Evolutionary conservation across 176 grass and related monocot genomes (phyloP), one percentile per base, ranked within the genome.

Genomic region (Ensete glaucum): DNA sequence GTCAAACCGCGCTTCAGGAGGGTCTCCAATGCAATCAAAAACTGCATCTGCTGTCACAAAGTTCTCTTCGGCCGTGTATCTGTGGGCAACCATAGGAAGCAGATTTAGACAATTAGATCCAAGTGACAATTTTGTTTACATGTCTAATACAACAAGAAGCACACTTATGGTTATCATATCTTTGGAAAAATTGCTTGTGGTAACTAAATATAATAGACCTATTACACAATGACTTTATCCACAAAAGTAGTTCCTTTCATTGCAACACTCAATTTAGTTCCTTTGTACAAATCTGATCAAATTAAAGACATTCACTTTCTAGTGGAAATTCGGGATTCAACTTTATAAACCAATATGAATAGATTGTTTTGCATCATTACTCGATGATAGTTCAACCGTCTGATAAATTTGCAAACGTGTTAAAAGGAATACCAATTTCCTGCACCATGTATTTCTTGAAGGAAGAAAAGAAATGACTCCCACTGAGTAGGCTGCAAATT

Each of bases 21-120:
- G 90, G 76, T 97, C 94, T 54, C 94, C 94, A 20, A 97, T 91
- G 84, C 88, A 93, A 77, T 97, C 90, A 62, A 93, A 93, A 52
- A 93, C 85, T 1, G 94, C 90, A 12, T 97, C 90, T 5, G 94
- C 90, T 9, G 76, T 76, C 50, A 56, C 48, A 12, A 97, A 97
- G 68, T 97, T 85, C 79, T 97, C 94, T 54, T 93, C 90, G 22
- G 88, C 86, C 11, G 94, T 93, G 80, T 97, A 97, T 11, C 94
- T 97, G 53, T 63, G n/a, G 16, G 49, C 23, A 69, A 69, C 9
- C 74, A 79, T 73, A 68, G 6, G 52, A 73, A 78, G 52, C 54
- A 73, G 52, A 72, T 50, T 72, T 34, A 54, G 48, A 14, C 3
- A 62, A 54, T 69, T 73, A 78, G 16, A 62, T 55, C 9, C 14